Percentiles rank a stretch among this genome's conserved stretches.
Evolutionary conservation across 1,284 basidiomycete genomes (phyloP).

Genomic region (Trichosporon ovoides): DNA sequence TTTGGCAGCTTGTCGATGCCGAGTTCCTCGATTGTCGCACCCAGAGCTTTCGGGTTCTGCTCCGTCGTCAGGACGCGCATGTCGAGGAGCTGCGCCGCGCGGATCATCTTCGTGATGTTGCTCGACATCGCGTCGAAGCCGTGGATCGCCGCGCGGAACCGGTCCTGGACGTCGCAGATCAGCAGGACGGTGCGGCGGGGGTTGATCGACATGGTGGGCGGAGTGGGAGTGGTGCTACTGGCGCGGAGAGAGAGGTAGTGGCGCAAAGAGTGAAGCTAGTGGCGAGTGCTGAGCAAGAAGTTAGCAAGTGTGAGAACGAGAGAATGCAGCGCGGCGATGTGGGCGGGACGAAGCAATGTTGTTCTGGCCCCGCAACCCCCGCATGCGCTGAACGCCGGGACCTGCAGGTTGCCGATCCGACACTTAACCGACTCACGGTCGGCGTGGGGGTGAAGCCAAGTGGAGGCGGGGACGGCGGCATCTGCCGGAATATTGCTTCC

Average conservation of each 20-base stretch:
- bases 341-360: too few species aligned
- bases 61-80: slow-evolving; percentile 55
- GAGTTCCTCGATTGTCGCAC: slow-evolving; percentile 63
- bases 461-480: not conserved
- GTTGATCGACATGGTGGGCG: slow-evolving; percentile 23
- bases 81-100: slow-evolving; percentile 53
- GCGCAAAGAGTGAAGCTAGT: too few species aligned
- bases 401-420: not conserved
- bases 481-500: not conserved
- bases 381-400: not conserved
- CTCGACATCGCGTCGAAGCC: slow-evolving; percentile 65
- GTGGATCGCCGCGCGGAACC: slow-evolving; percentile 61
- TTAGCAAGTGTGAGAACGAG: too few species aligned
- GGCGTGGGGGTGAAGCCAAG: not conserved
- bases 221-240: too few species aligned
- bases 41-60: slow-evolving; percentile 74
- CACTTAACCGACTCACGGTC: not conserved
- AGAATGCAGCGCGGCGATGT: too few species aligned
- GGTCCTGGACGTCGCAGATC: slow-evolving; percentile 71
- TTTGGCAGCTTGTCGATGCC: slow-evolving; percentile 37
- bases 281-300: too few species aligned
- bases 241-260: too few species aligned
- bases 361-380: too few species aligned
- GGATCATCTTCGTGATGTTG: slow-evolving; percentile 68
- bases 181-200: slow-evolving; percentile 59